phyloP scores from a whole-genome alignment of 148 eudicot species.

The Chenopodium berlandieri region DNA sequence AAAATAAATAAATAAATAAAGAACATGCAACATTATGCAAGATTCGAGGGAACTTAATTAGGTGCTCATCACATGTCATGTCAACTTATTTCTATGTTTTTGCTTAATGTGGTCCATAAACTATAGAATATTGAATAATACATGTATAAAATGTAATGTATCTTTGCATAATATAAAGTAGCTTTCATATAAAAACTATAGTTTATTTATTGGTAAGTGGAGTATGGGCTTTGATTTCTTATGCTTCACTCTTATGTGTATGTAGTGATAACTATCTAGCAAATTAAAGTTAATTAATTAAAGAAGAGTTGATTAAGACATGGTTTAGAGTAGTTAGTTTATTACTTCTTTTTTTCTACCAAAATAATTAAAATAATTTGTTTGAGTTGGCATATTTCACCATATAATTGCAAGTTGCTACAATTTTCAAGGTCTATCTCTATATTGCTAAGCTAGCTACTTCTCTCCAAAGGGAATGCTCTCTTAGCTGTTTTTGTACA shows the following conservation, averaged over 20 bases:
- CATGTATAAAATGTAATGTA: not conserved
- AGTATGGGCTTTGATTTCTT: constrained; percentile 5
- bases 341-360: not conserved
- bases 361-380: too few species aligned
- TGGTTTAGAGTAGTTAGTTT: not conserved
- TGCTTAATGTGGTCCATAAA: constrained; percentile 20
- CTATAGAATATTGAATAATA: too few species aligned
- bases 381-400: not conserved
- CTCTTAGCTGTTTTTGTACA: not conserved
- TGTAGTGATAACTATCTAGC: not conserved
- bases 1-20: not conserved
- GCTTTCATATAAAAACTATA: constrained; percentile 7
- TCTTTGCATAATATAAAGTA: constrained; percentile 22
- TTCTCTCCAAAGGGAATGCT: not conserved
- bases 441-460: not conserved
- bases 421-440: not conserved
- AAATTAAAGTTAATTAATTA: not conserved
- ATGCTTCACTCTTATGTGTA: not conserved
- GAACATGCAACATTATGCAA: constrained; percentile 24
- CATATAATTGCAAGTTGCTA: not conserved
- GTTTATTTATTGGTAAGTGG: not conserved
- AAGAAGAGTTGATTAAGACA: not conserved
- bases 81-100: constrained; percentile 18
- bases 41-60: constrained; percentile 28
- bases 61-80: constrained; percentile 38